Percentiles rank a stretch among this genome's conserved stretches.
Conservation (phyloP, 148 eudicot species). For the Diospyros kaki region DNA sequence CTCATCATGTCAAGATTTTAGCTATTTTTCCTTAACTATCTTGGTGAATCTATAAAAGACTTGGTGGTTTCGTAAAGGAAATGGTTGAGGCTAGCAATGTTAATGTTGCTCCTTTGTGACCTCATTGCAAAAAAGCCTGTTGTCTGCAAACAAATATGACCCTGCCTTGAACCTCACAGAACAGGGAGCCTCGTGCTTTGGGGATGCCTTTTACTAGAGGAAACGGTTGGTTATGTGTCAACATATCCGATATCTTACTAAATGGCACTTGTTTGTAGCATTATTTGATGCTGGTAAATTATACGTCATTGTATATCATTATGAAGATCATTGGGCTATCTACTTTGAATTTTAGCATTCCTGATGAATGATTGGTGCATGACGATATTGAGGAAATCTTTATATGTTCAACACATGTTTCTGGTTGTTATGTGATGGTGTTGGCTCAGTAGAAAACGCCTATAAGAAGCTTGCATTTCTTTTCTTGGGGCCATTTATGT, state of each 20-base stretch:
- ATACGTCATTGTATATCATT: background rate
- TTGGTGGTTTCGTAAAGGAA: too few relatives aligned
- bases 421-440: background rate
- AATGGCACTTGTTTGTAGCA: background rate
- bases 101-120: too few relatives aligned
- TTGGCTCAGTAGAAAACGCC: background rate
- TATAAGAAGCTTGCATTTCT: background rate
- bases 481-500: conserved; percentile 2
- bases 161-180: too few relatives aligned
- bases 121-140: too few relatives aligned
- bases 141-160: too few relatives aligned
- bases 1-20: too few relatives aligned
- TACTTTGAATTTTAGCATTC: background rate
- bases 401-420: background rate
- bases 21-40: too few relatives aligned
- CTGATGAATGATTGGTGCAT: background rate
- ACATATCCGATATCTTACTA: background rate
- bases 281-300: background rate
- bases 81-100: too few relatives aligned
- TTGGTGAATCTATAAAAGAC: too few relatives aligned
- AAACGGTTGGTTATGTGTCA: background rate
- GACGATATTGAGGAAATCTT: background rate
- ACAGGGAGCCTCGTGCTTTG: too few relatives aligned
- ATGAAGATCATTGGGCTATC: background rate
- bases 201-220: background rate